phyloP scores from a whole-genome alignment of 2,329 filamentous ascomycete species.

The Nannizziopsis arthrosporioides region DNA sequence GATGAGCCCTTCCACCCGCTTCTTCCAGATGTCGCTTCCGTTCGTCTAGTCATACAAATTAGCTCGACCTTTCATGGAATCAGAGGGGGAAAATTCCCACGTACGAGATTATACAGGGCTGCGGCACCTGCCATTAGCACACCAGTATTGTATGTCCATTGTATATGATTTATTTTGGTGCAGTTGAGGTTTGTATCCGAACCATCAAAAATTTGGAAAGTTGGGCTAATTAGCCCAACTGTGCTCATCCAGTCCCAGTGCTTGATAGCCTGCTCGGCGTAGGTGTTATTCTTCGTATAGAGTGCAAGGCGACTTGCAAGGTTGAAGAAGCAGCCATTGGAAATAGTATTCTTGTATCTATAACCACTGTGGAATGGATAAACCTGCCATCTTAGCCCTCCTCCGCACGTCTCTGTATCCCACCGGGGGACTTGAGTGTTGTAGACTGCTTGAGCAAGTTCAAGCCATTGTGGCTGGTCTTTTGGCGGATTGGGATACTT shows the following conservation, averaged over 20 bases:
- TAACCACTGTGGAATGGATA: slow-evolving; percentile 63
- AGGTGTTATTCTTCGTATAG: slow-evolving; percentile 69
- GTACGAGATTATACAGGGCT: slow-evolving; percentile 44
- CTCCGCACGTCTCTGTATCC: slow-evolving; percentile 54
- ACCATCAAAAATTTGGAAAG: slow-evolving; percentile 46
- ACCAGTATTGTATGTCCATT: slow-evolving; percentile 49
- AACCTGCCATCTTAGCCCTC: slow-evolving; percentile 78
- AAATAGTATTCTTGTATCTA: slow-evolving; percentile 47
- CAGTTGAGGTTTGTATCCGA: slow-evolving; percentile 44
- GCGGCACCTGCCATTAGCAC: slow-evolving; percentile 46
- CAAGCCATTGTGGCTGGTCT: slow-evolving; percentile 59
- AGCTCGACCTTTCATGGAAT: background rate
- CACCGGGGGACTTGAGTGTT: slow-evolving; percentile 64
- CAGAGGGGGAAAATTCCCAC: slow-evolving; percentile 12
- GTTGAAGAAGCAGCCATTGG: slow-evolving; percentile 48
- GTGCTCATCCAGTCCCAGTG: slow-evolving; percentile 47
- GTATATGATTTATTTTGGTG: slow-evolving; percentile 39
- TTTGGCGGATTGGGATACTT: slow-evolving; percentile 57
- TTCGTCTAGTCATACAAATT: slow-evolving; percentile 23
- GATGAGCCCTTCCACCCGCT: slow-evolving; percentile 43
- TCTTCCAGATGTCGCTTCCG: slow-evolving; percentile 41
- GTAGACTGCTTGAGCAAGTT: slow-evolving; percentile 65
- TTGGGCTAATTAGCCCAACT: slow-evolving; percentile 41
- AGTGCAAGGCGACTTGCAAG: slow-evolving; percentile 56
- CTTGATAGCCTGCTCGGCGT: slow-evolving; percentile 61